Evolutionary conservation across 768 basidiomycete genomes (phyloP).

Genomic region (Auricularia auricula-judae): DNA sequence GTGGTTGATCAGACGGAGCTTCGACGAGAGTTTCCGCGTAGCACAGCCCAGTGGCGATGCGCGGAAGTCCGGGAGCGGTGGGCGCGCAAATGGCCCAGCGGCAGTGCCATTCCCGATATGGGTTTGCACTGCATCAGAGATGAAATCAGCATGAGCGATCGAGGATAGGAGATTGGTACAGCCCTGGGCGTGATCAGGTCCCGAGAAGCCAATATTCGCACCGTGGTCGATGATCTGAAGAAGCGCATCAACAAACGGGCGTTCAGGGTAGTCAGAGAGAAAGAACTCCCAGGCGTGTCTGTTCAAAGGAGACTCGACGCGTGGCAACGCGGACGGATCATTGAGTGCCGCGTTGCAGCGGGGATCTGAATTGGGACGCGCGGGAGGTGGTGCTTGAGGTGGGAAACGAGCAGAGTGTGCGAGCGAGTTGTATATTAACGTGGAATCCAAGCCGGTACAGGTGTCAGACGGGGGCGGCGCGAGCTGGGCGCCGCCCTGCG

Average conservation of each 20-base stretch:
- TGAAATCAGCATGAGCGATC: not conserved
- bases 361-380: slow-evolving; percentile 6
- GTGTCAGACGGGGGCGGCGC: not conserved
- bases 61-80: slow-evolving; percentile 12
- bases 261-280: slow-evolving; percentile 2
- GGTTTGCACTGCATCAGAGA: not conserved
- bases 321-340: not conserved
- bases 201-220: slow-evolving; percentile 1
- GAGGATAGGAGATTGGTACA: not conserved
- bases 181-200: not conserved
- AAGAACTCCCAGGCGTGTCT: slow-evolving; percentile 1
- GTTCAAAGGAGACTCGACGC: not conserved
- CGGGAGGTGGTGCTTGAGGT: not conserved
- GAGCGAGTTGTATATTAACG: not conserved
- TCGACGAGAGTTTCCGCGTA: slow-evolving; percentile 8
- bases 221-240: slow-evolving; percentile 3
- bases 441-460: not conserved
- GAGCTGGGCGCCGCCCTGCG: not conserved
- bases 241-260: not conserved
- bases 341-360: slow-evolving; percentile 1
- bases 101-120: slow-evolving; percentile 3
- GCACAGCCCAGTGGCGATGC: slow-evolving; percentile 13
- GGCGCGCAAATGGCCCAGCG: slow-evolving; percentile 10
- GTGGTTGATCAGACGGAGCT: not conserved
- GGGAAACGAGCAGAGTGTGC: not conserved